Evolutionary conservation across 2,329 filamentous ascomycete genomes (phyloP).

Genomic region (Aureobasidium sp.): DNA sequence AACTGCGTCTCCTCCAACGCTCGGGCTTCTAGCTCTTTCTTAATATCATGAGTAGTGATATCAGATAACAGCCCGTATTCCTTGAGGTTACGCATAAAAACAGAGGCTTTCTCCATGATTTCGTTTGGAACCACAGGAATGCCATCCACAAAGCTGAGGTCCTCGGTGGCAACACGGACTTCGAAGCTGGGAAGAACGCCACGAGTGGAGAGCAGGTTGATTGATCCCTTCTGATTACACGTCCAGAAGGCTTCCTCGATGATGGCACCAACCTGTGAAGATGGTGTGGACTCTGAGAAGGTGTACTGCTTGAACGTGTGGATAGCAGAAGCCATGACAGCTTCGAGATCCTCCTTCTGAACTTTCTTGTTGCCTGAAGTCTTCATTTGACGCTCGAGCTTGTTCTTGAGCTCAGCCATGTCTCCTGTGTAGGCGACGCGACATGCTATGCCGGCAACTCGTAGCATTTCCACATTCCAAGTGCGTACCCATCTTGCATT

Average conservation of each 20-base stretch:
- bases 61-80: constrained; percentile 82
- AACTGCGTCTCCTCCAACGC: constrained; percentile 74
- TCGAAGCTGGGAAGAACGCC: constrained; percentile 79
- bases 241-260: constrained; percentile 97
- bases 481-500: constrained; percentile 91
- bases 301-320: constrained; percentile 84
- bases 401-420: constrained; percentile 65
- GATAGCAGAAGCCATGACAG: constrained; percentile 68
- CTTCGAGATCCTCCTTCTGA: constrained; percentile 56
- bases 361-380: constrained; percentile 38
- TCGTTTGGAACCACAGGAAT: constrained; percentile 80
- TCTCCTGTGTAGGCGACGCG: constrained; percentile 82
- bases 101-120: constrained; percentile 58
- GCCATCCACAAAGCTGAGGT: constrained; percentile 72
- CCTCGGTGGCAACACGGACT: constrained; percentile 68
- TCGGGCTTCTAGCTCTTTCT: constrained; percentile 71
- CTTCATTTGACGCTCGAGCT: constrained; percentile 35
- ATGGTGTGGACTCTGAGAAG: constrained; percentile 85
- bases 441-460: constrained; percentile 83
- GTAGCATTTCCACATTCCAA: constrained; percentile 92
- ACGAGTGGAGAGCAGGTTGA: constrained; percentile 81
- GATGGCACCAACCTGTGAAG: constrained; percentile 70
- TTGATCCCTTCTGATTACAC: constrained; percentile 70
- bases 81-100: constrained; percentile 72
- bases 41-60: constrained; percentile 81